Evolutionary conservation across 345 rosid genomes (phyloP).

Genomic region (Moricandia arvensis): DNA sequence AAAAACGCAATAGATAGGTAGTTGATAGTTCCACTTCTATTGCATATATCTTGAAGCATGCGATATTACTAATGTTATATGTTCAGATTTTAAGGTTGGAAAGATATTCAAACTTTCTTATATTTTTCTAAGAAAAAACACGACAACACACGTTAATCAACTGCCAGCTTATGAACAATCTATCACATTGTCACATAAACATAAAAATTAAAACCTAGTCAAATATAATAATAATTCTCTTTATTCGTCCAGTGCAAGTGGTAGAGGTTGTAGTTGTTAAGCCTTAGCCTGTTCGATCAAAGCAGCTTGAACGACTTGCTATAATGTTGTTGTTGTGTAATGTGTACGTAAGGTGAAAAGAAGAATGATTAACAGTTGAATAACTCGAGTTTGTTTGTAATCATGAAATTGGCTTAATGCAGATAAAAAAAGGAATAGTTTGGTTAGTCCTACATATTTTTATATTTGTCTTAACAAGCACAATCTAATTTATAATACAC

Average conservation of each 20-base stretch:
- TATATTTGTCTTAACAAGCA: background rate
- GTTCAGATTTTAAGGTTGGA: background rate
- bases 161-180: background rate
- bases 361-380: background rate
- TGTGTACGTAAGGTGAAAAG: background rate
- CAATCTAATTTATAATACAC: background rate
- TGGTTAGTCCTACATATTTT: background rate
- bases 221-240: background rate
- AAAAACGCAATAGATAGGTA: background rate
- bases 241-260: background rate
- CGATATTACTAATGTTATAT: background rate
- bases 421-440: background rate
- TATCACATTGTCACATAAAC: background rate
- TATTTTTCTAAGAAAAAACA: background rate
- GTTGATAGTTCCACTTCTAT: background rate
- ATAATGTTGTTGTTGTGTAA: background rate
- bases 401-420: background rate
- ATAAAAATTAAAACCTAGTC: background rate
- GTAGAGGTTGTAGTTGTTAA: background rate
- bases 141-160: background rate
- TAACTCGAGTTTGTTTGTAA: background rate
- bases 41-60: constrained; percentile 44
- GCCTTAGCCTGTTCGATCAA: background rate
- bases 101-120: background rate
- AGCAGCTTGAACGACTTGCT: background rate